Evolutionary conservation across 1,284 basidiomycete species (phyloP), one percentile per base, ranked within the genome.

Genomic region (Cryptococcus sp.): DNA sequence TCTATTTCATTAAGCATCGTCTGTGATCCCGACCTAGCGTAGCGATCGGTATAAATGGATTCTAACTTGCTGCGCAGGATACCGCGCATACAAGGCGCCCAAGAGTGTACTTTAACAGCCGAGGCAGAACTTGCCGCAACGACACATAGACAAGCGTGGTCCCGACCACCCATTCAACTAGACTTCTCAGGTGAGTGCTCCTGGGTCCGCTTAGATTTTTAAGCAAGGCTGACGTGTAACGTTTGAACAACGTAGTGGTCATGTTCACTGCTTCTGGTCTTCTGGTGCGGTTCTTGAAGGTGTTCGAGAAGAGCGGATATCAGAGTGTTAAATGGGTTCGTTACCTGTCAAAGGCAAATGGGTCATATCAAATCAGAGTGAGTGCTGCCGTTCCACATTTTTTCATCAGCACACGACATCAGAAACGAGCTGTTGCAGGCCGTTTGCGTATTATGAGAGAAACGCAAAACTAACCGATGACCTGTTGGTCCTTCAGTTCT

Each of bases 261-360:
- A 99, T 99, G 95, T 93, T 97, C 79, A 98, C 95, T 0, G 85
- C 94, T 5, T 97, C 93, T 8, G 96, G 96, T 0, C 78, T 99
- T 67, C 87, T 96, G 52, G 96, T 99, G 17, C 86, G 95, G 48
- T 99, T 97, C 83, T 79, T 99, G 72, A 99, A 98, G 78, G 94
- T 99, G 23, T 97, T 96, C 69, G 96, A 99, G 81, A 96, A 93
- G 83, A 87, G 83, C 75, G 91, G 87, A 68, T 98, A 98, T 73
- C 86, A 91, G 68, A 91, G 89, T 64, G 86, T 93, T 62, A 94
- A 94, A 76, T 95, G 92, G 92, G 92, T 95, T 25, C 91, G 75
- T 23, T 77, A 77, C 52, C 62, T 75, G 26, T 67, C 73, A 13
- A 75, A 75, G 58, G 69, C 75, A 38, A 73, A 73, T 49, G 75